Evolutionary conservation across 768 basidiomycete genomes (phyloP).

Genomic region (Floccularia luteovirens): DNA sequence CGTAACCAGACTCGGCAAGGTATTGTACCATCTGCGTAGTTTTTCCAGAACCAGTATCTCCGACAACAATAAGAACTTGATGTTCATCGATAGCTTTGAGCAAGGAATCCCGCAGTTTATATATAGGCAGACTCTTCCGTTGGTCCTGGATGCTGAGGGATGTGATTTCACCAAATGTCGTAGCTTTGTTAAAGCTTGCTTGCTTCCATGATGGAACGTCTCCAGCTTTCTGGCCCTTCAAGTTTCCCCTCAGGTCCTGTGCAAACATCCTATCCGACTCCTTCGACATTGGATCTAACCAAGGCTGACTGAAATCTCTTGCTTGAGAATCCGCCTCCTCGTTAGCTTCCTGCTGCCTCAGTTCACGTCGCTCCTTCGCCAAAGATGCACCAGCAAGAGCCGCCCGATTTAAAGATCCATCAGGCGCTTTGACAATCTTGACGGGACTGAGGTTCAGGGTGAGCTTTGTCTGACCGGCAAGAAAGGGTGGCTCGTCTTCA

Average conservation of each 20-base stretch:
- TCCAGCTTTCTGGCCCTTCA: conserved; percentile 76
- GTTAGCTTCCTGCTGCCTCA: conserved; percentile 90
- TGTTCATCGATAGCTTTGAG: conserved; percentile 91
- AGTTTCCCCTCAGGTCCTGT: conserved; percentile 78
- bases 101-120: conserved; percentile 86
- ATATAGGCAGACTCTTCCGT: conserved; percentile 85
- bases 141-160: conserved; percentile 89
- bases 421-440: conserved; percentile 97
- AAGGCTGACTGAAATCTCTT: conserved; percentile 91
- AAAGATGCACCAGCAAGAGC: conserved; percentile 90
- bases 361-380: conserved; percentile 91
- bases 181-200: conserved; percentile 89
- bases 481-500: conserved; percentile 94
- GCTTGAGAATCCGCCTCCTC: conserved; percentile 92
- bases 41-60: conserved; percentile 98
- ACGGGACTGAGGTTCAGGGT: conserved; percentile 95
- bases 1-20: conserved; percentile 89
- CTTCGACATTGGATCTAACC: conserved; percentile 97
- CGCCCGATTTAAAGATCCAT: conserved; percentile 93
- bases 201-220: conserved; percentile 90
- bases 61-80: conserved; percentile 96
- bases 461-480: conserved; percentile 93
- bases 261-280: conserved; percentile 85
- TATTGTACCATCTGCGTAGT: conserved; percentile 99
- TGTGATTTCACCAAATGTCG: conserved; percentile 93